These are phyloP conservation scores for Vachellia collinsii DNA, from an alignment of 306 rosid genomes.

Conservation along the genomic window DNA sequence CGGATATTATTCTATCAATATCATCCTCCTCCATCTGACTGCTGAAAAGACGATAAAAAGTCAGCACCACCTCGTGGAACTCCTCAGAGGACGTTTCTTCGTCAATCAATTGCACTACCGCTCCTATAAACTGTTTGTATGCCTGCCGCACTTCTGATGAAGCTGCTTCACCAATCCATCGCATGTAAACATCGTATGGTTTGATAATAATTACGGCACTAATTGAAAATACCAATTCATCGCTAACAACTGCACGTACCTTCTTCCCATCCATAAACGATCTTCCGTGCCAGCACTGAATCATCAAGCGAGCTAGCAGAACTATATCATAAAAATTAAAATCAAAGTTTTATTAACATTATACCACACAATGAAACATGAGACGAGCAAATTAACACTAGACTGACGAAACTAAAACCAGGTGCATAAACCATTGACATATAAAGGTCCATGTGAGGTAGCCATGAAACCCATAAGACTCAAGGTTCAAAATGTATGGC, in stretches of 20 bases:
- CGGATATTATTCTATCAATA: conserved; percentile 40
- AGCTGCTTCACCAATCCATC: conserved; percentile 51
- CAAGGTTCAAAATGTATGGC: not conserved
- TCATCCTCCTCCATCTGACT: conserved; percentile 44
- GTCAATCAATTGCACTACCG: conserved; percentile 78
- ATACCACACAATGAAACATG: not conserved
- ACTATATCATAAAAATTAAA: conserved; percentile 33
- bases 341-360: not conserved
- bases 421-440: not conserved
- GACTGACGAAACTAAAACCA: conserved; percentile 15
- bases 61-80: conserved; percentile 70
- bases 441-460: not conserved
- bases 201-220: not conserved
- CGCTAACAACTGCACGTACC: conserved; percentile 37
- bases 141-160: conserved; percentile 54
- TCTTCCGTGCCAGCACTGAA: conserved; percentile 53
- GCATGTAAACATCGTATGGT: conserved; percentile 21
- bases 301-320: conserved; percentile 54
- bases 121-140: conserved; percentile 72
- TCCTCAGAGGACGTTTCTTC: conserved; percentile 88
- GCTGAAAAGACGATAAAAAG: conserved; percentile 37
- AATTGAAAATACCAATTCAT: not conserved
- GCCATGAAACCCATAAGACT: conserved; percentile 4
- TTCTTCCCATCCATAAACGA: conserved; percentile 52
- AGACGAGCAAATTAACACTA: conserved; percentile 28